Base-by-base conservation (phyloP, 768 basidiomycete species). In the Pulveroboletus sp. region DNA sequence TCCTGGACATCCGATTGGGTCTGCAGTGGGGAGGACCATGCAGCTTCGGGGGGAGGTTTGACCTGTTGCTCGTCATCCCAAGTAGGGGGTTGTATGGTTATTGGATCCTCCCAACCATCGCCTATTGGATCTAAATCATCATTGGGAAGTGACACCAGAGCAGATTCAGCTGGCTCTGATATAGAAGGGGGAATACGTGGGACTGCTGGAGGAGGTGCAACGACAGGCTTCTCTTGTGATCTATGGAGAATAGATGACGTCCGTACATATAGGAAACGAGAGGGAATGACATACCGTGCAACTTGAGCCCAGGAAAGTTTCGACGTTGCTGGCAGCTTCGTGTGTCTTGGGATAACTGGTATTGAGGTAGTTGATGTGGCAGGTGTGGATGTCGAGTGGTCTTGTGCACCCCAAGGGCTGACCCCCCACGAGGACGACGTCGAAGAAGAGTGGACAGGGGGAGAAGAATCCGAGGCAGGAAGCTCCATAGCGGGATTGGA, bases 251-350 rank as follows among this genome's bases (percentile, higher is more conserved):
- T n/a, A 10, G 13, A 28, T 50, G 37, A 57, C 50, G 43, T 7
- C 15, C 5, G 15, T 10, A 21, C 21, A 21, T 21, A 21, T 21
- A 38, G 28, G n/a, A 21, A 38, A 15, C 13, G 39, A 51, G 43
- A 6, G 51, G 28, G 26, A 24, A 51, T 0, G 27, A 33, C 47
- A 26, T 31, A 49, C 88, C 83, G 76, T 55, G 89, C 89, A 63
- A 92, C 76, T 60, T 92, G 86, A 8, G 89, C 89, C 89, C 89
- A 92, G 32, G 89, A 90, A 52, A 87, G 68, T 71, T 89, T 89
- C 8, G 86, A 82, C 11, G 79, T 85, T 27, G 84, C 81, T 38
- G 87, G 85, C 10, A 79, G 73, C 69, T 82, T 86, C 13, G 57
- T 49, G 59, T 66, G 56, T 69, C 76, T 56, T 53, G 37, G 44